phyloP scores from a whole-genome alignment of 1,284 basidiomycete species.

The Lignosus rhinocerotis region DNA sequence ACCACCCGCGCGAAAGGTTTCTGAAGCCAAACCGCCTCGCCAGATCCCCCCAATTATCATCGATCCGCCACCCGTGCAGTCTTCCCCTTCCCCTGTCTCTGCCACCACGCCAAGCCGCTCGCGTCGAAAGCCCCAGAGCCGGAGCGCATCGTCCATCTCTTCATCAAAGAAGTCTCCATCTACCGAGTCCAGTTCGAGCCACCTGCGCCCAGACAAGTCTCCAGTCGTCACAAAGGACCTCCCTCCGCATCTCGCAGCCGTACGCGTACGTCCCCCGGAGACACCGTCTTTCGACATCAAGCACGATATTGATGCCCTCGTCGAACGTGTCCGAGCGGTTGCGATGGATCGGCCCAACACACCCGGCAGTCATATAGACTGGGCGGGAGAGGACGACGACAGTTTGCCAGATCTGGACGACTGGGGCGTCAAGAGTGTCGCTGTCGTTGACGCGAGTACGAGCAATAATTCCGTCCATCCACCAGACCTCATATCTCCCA shows the following conservation, averaged over 20 bases:
- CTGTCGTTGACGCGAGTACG: conserved; percentile 29
- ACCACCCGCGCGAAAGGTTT: conserved; percentile 24
- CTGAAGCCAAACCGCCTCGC: conserved; percentile 28
- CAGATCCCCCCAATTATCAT: conserved; percentile 26
- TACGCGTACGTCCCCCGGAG: conserved; percentile 25
- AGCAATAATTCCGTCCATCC: background rate
- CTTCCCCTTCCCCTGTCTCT: conserved; percentile 19
- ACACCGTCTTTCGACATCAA: conserved; percentile 49
- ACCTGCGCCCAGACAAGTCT: conserved; percentile 23
- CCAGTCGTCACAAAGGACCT: conserved; percentile 47
- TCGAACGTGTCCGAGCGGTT: conserved; percentile 68
- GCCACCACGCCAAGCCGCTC: conserved; percentile 27
- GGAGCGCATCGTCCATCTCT: conserved; percentile 18
- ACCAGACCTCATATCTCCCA: conserved; percentile 57
- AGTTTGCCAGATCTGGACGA: conserved; percentile 79
- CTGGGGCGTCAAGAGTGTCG: conserved; percentile 60
- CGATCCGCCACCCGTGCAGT: conserved; percentile 15
- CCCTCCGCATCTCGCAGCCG: conserved; percentile 55
- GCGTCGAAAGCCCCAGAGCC: conserved; percentile 31
- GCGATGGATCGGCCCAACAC: conserved; percentile 73
- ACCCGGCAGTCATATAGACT: conserved; percentile 78
- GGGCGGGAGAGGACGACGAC: conserved; percentile 83
- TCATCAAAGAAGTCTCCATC: conserved; percentile 30
- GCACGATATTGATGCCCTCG: conserved; percentile 66
- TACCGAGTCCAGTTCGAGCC: conserved; percentile 24